Evolutionary conservation across 2,329 filamentous ascomycete genomes (phyloP).

Genomic region (Arthrinium puccinioides): DNA sequence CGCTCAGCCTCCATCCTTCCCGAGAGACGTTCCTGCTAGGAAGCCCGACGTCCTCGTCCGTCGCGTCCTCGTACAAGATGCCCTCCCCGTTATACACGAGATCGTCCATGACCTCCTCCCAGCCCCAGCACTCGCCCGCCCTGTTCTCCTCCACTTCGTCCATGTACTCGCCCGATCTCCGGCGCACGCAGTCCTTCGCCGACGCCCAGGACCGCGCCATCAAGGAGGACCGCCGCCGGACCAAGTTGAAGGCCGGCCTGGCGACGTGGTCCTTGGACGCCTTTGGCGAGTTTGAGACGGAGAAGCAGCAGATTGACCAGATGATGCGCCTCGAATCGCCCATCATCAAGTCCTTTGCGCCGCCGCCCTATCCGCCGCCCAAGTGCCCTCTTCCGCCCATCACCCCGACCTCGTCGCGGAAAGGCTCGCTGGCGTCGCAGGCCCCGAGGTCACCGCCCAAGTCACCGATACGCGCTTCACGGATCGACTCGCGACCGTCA

Average conservation of each 20-base stretch:
- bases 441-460: conserved; percentile 6
- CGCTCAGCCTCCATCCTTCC: not conserved
- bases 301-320: conserved; percentile 2
- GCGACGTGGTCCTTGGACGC: conserved; percentile 4
- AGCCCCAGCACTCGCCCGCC: not conserved
- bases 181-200: conserved; percentile 15
- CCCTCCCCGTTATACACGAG: not conserved
- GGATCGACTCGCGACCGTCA: no score
- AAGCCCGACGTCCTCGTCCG: not conserved
- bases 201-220: conserved; percentile 7
- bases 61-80: not conserved
- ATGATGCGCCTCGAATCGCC: conserved; percentile 3
- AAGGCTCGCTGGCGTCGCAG: not conserved
- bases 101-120: not conserved
- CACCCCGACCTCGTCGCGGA: not conserved
- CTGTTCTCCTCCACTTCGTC: conserved; percentile 1
- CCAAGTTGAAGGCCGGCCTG: conserved; percentile 8
- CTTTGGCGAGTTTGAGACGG: conserved; percentile 1
- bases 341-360: conserved; percentile 8
- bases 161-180: conserved; percentile 5
- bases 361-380: conserved; percentile 12
- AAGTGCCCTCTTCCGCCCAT: conserved; percentile 12
- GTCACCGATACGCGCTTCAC: no score
- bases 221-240: not conserved
- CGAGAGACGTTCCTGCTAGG: no score